Evolutionary conservation across 129 eudicot species (phyloP), one percentile per base, ranked within the genome.

Genomic region (Tagetes erecta): DNA sequence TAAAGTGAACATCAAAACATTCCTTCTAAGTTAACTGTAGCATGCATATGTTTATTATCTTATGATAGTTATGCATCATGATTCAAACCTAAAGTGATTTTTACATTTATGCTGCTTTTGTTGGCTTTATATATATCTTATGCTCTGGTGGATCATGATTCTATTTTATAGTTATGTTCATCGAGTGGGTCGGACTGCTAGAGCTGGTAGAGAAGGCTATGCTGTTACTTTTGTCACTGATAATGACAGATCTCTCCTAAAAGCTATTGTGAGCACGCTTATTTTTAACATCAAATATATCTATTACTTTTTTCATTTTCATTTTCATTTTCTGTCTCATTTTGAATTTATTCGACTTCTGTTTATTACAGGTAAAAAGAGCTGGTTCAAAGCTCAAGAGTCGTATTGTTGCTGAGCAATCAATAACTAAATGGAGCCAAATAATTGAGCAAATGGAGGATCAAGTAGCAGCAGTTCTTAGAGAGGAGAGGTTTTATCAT

Each of bases 161-260:
- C 9, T 74, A 41, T 10, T 40, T 8, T 79, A 60, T 84, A 91
- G 96, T 74, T 93, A 93, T 78, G 96, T 93, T 72, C 98, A 93
- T 82, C 96, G 98, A 78, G 98, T 93, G 55, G 98, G 98, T 80
- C 96, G 98, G 0, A 93, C 98, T 74, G 98, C 98, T 84, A 90
- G 98, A 88, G 97, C 97, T 67, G 97, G 98, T 50, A 78, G 96
- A 79, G 88, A 77, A 78, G 98, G 98, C 12, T 90, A 86, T 80
- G 98, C 97, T 73, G 97, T 93, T 62, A 93, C 98, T 58, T 93
- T 93, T 80, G 97, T 92, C 66, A 84, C 98, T 7, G 98, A 93
- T 70, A 88, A 88, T 74, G 98, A 93, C 65, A 87, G 98, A 57
- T 83, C 97, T 78, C 91, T 93, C 67, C 76, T 90, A 9, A 88